A percentile compares a stretch with the other conserved stretches of the same genome.
Evolutionary conservation across 73 alveolate species (phyloP).

Genomic region (Paramecium primaurelia): DNA sequence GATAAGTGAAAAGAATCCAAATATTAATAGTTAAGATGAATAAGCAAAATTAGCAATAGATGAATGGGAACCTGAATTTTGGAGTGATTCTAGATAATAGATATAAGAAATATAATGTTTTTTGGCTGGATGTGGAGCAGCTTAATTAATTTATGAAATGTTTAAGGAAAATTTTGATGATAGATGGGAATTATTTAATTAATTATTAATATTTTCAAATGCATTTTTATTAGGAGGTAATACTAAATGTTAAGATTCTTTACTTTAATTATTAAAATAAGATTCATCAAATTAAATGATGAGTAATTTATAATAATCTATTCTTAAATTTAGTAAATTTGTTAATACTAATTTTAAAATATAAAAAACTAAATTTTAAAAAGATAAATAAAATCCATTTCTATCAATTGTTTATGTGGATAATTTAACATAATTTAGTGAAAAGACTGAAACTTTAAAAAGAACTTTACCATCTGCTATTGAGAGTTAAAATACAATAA

Average conservation of each 20-base stretch:
- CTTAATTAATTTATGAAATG: constrained; percentile 20
- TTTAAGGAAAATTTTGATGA: constrained; percentile 18
- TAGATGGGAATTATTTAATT: not conserved
- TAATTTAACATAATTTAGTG: constrained; percentile 6
- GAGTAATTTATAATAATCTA: not conserved
- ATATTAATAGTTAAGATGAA: not conserved
- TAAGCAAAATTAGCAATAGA: not conserved
- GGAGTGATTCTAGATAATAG: constrained; percentile 7
- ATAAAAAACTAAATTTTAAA: not conserved
- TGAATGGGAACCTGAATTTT: constrained; percentile 45
- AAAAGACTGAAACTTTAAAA: constrained; percentile 24
- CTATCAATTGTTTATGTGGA: constrained; percentile 21
- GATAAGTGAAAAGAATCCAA: constrained; percentile 1
- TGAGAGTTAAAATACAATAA: not conserved
- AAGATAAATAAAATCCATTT: not conserved
- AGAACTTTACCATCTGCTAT: constrained; percentile 38
- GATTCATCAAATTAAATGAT: not conserved
- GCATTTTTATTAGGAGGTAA: constrained; percentile 40
- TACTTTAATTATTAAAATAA: not conserved
- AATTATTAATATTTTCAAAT: constrained; percentile 33
- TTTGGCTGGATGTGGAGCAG: constrained; percentile 40
- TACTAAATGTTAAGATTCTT: constrained; percentile 12
- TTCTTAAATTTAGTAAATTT: constrained; percentile 7
- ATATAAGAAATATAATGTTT: not conserved
- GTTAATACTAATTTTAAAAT: not conserved